Evolutionary conservation across 2,329 filamentous ascomycete species (phyloP).

Genomic region (Xylariaceae sp.): DNA sequence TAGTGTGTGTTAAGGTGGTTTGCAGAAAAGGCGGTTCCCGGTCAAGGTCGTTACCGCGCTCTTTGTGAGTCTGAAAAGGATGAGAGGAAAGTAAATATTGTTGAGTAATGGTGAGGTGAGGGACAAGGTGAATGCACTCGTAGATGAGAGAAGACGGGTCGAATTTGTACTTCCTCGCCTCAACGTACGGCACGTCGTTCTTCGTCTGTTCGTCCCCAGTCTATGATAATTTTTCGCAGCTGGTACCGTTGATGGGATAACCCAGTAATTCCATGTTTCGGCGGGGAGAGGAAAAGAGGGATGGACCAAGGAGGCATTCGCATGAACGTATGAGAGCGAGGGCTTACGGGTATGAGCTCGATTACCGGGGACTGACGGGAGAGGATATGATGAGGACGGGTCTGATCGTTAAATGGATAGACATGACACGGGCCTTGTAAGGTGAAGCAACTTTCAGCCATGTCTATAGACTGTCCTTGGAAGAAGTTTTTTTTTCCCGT

Average conservation of each 20-base stretch:
- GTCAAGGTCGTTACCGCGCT: constrained; percentile 1
- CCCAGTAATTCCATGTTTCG: constrained; percentile 19
- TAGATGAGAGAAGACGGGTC: background rate
- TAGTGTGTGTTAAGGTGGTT: background rate
- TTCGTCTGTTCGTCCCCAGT: background rate
- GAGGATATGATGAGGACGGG: constrained; percentile 6
- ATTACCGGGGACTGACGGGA: constrained; percentile 7
- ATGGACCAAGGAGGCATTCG: constrained; percentile 8
- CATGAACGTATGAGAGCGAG: constrained; percentile 23
- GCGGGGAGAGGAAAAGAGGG: constrained; percentile 1
- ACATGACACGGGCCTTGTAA: constrained; percentile 5
- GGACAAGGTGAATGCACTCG: background rate
- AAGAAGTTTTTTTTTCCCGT: background rate
- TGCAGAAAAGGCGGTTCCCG: background rate
- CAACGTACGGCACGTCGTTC: background rate
- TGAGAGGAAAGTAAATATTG: background rate
- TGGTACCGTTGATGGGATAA: constrained; percentile 2
- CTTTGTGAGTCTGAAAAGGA: background rate
- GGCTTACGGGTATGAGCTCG: constrained; percentile 20
- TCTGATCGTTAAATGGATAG: background rate
- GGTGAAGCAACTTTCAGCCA: constrained; percentile 9
- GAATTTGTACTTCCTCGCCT: background rate
- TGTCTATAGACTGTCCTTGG: too few relatives aligned
- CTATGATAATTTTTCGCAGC: constrained; percentile 15
- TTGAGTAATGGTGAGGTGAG: constrained; percentile 9